phyloP scores from a whole-genome alignment of 805 yeast genomes.

The Scheffersomyces amazonensis region DNA sequence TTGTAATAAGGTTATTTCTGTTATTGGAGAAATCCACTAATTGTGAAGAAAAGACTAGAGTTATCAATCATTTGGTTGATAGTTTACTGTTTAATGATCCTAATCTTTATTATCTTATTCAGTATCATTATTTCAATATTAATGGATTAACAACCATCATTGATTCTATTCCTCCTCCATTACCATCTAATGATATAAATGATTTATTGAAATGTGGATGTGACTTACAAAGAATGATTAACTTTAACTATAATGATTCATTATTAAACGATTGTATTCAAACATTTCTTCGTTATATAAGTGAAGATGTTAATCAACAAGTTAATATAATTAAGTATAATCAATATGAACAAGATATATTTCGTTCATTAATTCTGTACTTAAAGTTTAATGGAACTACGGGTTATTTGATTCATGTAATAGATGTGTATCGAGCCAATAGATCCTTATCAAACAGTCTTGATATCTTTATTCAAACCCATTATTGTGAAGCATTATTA shows the following conservation, averaged over 20 bases:
- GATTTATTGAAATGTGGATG: slow-evolving; percentile 17
- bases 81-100: slow-evolving; percentile 9
- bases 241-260: slow-evolving; percentile 18
- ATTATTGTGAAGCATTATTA: slow-evolving; percentile 9
- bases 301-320: too few relatives aligned
- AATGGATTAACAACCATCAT: slow-evolving; percentile 12
- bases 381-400: slow-evolving; percentile 25
- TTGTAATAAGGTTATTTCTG: slow-evolving; percentile 15
- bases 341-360: slow-evolving; percentile 27
- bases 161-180: slow-evolving; percentile 6
- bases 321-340: too few relatives aligned
- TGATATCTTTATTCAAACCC: slow-evolving; percentile 8
- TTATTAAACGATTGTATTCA: slow-evolving; percentile 15
- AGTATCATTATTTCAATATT: slow-evolving; percentile 19
- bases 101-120: slow-evolving; percentile 8
- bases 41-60: slow-evolving; percentile 10
- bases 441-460: slow-evolving; percentile 4
- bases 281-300: too few relatives aligned
- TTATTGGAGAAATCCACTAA: slow-evolving; percentile 16
- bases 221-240: slow-evolving; percentile 18
- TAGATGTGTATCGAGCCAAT: slow-evolving; percentile 15
- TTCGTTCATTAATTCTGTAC: slow-evolving; percentile 15
- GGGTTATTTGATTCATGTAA: slow-evolving; percentile 18
- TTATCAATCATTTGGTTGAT: slow-evolving; percentile 15
- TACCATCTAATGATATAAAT: slow-evolving; percentile 1